Percentiles rank a stretch among this genome's conserved stretches.
Conservation (phyloP, 306 rosid genomes). For the Ormosia semicastrata region DNA sequence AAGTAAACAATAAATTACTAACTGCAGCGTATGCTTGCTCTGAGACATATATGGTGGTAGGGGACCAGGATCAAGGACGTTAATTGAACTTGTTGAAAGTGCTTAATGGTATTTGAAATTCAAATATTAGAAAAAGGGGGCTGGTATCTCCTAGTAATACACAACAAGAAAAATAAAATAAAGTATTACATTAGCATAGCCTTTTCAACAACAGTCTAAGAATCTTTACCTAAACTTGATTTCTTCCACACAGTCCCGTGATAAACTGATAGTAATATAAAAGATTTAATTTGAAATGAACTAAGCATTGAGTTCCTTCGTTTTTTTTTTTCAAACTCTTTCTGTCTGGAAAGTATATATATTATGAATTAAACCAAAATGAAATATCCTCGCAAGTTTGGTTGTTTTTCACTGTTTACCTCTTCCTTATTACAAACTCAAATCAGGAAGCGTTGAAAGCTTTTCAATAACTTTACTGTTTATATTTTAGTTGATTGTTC, state of each 20-base stretch:
- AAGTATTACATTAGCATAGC: constrained; percentile 25
- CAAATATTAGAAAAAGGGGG: constrained; percentile 26
- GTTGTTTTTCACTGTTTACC: background rate
- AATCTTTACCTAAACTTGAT: constrained; percentile 45
- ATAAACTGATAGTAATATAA: background rate
- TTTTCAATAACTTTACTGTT: background rate
- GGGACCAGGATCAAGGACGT: constrained; percentile 37
- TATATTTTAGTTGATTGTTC: background rate
- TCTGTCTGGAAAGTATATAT: background rate
- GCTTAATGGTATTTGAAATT: constrained; percentile 47
- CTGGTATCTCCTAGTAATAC: constrained; percentile 7
- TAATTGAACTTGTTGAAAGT: constrained; percentile 15
- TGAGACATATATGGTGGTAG: constrained; percentile 24
- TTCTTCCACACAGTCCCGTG: constrained; percentile 29
- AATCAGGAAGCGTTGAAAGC: constrained; percentile 3
- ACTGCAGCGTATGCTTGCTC: constrained; percentile 5
- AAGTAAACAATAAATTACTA: background rate
- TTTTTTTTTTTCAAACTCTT: background rate
- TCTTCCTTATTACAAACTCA: background rate
- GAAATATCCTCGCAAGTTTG: background rate
- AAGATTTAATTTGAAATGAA: background rate
- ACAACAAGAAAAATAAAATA: background rate
- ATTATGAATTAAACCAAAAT: background rate
- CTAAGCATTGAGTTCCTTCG: background rate
- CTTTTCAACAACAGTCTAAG: constrained; percentile 26